Conservation (phyloP, 2,329 filamentous ascomycete species). For the Pleoardoris graminearum region DNA sequence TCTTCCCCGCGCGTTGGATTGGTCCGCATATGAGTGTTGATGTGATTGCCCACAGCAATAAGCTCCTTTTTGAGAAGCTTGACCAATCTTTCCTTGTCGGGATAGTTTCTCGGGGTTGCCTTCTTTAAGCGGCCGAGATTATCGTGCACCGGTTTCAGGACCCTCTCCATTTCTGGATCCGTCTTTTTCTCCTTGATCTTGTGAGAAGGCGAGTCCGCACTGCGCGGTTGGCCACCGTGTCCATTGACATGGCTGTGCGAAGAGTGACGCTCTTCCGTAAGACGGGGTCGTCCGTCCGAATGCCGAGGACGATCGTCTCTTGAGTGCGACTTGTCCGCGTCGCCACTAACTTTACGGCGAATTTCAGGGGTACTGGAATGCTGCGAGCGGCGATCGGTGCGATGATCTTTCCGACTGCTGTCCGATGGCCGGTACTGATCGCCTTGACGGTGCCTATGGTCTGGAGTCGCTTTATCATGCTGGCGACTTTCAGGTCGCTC, state of each 20-base stretch:
- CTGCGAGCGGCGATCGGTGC: conserved; percentile 40
- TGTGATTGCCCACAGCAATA: conserved; percentile 65
- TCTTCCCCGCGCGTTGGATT: conserved; percentile 53
- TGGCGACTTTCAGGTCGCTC: conserved; percentile 39
- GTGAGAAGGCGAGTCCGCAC: conserved; percentile 29
- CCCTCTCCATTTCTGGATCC: conserved; percentile 56
- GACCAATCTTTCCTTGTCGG: conserved; percentile 64
- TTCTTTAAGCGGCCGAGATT: conserved; percentile 63
- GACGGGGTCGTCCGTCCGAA: conserved; percentile 53
- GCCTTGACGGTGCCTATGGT: conserved; percentile 34
- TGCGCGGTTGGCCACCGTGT: conserved; percentile 38
- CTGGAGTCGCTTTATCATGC: conserved; percentile 29
- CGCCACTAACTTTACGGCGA: conserved; percentile 50
- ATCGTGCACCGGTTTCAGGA: conserved; percentile 62
- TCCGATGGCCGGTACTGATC: conserved; percentile 45
- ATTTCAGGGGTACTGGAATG: conserved; percentile 49
- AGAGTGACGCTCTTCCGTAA: conserved; percentile 53
- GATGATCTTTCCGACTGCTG: conserved; percentile 43
- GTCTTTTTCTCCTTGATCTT: conserved; percentile 24
- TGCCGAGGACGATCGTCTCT: conserved; percentile 23
- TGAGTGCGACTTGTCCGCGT: conserved; percentile 34
- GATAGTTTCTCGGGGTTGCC: conserved; percentile 65
- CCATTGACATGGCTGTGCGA: conserved; percentile 46
- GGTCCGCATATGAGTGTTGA: conserved; percentile 54
- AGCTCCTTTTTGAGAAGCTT: conserved; percentile 65